Conservation (phyloP, 1,284 basidiomycete species). For the Entoloma clypeatum region DNA sequence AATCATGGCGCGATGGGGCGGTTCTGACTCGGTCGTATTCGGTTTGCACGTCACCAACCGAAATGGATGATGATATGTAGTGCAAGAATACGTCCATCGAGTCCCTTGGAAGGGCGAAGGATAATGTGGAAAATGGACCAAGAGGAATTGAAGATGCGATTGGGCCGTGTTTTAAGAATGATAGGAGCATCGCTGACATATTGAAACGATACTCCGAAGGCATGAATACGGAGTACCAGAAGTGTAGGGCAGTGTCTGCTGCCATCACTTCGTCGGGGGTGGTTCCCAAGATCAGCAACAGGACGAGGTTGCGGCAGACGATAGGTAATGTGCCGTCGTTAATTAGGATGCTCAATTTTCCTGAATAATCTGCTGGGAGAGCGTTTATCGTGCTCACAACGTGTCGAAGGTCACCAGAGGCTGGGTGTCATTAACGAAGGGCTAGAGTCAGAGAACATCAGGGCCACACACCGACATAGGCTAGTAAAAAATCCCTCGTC, state of each 20-base stretch:
- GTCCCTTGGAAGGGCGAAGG: not conserved
- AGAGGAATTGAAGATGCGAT: slow-evolving; percentile 9
- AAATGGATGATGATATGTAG: slow-evolving; percentile 11
- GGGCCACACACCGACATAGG: slow-evolving; percentile 26
- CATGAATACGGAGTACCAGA: slow-evolving; percentile 40
- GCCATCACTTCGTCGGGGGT: slow-evolving; percentile 23
- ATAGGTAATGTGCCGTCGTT: slow-evolving; percentile 31
- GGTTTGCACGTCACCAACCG: slow-evolving; percentile 17
- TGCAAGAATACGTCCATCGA: slow-evolving; percentile 5
- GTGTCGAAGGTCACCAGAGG: slow-evolving; percentile 40
- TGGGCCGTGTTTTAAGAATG: slow-evolving; percentile 12
- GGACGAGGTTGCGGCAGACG: slow-evolving; percentile 32
- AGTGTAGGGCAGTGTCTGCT: slow-evolving; percentile 41
- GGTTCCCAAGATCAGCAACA: slow-evolving; percentile 35
- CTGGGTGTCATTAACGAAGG: slow-evolving; percentile 15
- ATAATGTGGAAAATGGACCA: slow-evolving; percentile 13
- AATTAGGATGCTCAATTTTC: slow-evolving; percentile 30
- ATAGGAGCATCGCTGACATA: slow-evolving; percentile 16
- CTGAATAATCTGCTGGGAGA: slow-evolving; percentile 34
- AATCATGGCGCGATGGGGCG: slow-evolving; percentile 31
- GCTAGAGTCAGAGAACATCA: slow-evolving; percentile 3
- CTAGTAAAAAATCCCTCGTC: slow-evolving; percentile 26
- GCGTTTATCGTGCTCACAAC: slow-evolving; percentile 33
- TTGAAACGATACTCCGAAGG: slow-evolving; percentile 28
- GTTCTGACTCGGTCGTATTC: slow-evolving; percentile 20